phyloP scores from a whole-genome alignment of 352 stramenopile genomes.

The Pythium coloratum region DNA sequence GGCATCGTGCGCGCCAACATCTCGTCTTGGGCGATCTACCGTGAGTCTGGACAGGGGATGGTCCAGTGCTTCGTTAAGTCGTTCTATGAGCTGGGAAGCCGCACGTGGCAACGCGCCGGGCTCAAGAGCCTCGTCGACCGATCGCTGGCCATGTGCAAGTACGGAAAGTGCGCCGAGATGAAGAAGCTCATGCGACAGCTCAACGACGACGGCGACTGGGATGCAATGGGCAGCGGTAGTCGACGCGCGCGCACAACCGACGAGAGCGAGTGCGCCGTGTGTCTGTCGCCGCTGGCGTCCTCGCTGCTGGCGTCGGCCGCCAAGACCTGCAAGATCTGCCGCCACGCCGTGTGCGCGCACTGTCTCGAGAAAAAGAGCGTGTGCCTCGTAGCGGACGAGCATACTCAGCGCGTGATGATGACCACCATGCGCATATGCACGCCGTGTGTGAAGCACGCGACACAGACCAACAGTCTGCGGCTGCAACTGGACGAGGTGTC shows the following conservation, averaged over 20 bases:
- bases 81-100: constrained; percentile 22
- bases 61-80: constrained; percentile 28
- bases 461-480: not conserved
- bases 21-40: constrained; percentile 22
- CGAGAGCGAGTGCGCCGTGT: constrained; percentile 21
- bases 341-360: constrained; percentile 13
- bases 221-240: not conserved
- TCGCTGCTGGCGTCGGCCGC: constrained; percentile 13
- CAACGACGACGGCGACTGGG: not conserved
- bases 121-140: constrained; percentile 14
- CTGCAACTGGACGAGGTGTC: constrained; percentile 12
- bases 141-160: constrained; percentile 10
- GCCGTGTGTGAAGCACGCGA: constrained; percentile 7
- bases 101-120: constrained; percentile 8
- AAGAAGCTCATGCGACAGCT: constrained; percentile 16
- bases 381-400: constrained; percentile 4
- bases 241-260: not conserved
- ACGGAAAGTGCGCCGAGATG: constrained; percentile 9
- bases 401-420: constrained; percentile 5
- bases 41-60: constrained; percentile 18
- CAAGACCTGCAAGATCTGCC: constrained; percentile 14
- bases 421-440: constrained; percentile 10
- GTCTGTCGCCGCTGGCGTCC: constrained; percentile 3
- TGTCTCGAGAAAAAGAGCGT: constrained; percentile 20
- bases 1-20: constrained; percentile 16